Evolutionary conservation across 2,329 filamentous ascomycete species (phyloP).

Genomic region (Acephala macrosclerotiorum): DNA sequence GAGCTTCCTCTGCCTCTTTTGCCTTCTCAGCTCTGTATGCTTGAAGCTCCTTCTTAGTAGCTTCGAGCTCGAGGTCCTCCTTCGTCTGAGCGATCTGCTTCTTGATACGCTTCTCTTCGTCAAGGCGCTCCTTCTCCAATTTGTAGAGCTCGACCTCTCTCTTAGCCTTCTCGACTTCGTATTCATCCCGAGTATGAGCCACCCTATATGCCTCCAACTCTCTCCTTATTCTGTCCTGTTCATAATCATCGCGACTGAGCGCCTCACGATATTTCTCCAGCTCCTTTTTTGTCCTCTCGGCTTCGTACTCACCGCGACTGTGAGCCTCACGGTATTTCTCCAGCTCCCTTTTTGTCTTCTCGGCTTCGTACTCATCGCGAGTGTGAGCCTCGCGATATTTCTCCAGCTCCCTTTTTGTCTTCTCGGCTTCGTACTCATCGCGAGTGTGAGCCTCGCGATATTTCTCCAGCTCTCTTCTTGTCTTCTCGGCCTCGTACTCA

Average conservation of each 20-base stretch:
- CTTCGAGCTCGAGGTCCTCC: slow-evolving; percentile 37
- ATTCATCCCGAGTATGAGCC: slow-evolving; percentile 39
- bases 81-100: slow-evolving; percentile 27
- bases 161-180: slow-evolving; percentile 47
- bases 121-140: slow-evolving; percentile 50
- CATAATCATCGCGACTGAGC: slow-evolving; percentile 24
- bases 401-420: slow-evolving; percentile 51
- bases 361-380: slow-evolving; percentile 52
- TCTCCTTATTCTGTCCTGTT: slow-evolving; percentile 48
- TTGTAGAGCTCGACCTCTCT: slow-evolving; percentile 47
- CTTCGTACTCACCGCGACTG: slow-evolving; percentile 48
- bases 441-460: slow-evolving; percentile 16
- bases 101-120: slow-evolving; percentile 45
- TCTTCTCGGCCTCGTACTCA: slow-evolving; percentile 53
- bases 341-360: slow-evolving; percentile 39
- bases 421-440: slow-evolving; percentile 46
- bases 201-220: slow-evolving; percentile 55
- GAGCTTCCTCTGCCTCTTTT: slow-evolving; percentile 43
- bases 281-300: slow-evolving; percentile 46
- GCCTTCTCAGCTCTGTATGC: slow-evolving; percentile 49
- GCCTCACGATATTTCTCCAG: slow-evolving; percentile 21
- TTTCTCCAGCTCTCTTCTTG: slow-evolving; percentile 25
- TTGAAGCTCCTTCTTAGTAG: slow-evolving; percentile 42
- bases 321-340: slow-evolving; percentile 21
- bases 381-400: slow-evolving; percentile 47